Evolutionary conservation across 495 filamentous ascomycete species (phyloP), one percentile per base, ranked within the genome.

Genomic region (Neurospora sp.): DNA sequence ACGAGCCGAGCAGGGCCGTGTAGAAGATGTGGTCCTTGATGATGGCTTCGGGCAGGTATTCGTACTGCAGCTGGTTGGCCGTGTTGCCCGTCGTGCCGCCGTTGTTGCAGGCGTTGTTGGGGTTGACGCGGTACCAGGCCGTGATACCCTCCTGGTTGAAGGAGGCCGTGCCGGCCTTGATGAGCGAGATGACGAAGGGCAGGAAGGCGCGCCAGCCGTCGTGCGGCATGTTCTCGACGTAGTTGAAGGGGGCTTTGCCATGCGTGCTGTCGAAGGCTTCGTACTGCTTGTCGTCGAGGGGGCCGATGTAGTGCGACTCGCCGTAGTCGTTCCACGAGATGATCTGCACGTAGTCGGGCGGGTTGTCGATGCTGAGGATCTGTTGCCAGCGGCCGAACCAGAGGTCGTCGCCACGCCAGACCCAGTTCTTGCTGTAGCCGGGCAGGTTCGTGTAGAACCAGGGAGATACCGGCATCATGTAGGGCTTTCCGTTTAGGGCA

Each of bases 391-490:
- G 71, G 12, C 48, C 37, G 22, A 2, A 87, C 91, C 91, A 93
- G 4, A 92, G 80, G 65, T 86, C 83, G 73, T 92, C 91, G 20
- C 88, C 86, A 5, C 85, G 85, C 81, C 88, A 91, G n/a, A 90
- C 81, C 90, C 90, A 92, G 71, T 91, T 91, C 79, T 92, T 92
- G 72, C 81, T 80, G 74, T 85, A 90, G 39, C 84, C 82, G 1
- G 91, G 88, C 16, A 92, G 81, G 71, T 90, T 74, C 0, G 78
- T 81, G 75, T 89, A 93, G 79, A 93, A 93, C 88, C 89, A 93
- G 8, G 91, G 91, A 2, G 89, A 88, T 14, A 91, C 87, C 27
- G 87, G 85, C 80, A 82, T 82, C 70, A 82, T 73, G 68, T 82
- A 81, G n/a, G 78, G 71, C 75, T 81, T 82, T 16, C 76, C 77